Base-by-base conservation (phyloP, 1,139 yeast genomes). In the Taphrina pruni region DNA sequence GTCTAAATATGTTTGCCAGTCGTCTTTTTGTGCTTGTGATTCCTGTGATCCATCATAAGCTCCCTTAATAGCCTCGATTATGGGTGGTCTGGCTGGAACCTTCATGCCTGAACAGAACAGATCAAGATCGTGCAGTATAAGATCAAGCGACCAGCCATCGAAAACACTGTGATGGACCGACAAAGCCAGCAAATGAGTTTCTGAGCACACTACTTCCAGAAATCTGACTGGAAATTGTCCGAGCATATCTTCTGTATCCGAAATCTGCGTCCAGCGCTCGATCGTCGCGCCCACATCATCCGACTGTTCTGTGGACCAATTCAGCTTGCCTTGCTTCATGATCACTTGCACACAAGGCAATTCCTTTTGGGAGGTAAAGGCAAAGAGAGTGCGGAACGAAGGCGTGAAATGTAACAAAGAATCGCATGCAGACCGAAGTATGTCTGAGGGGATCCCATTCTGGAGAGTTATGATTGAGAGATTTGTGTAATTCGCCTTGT, bases 371-470 rank as follows among this genome's bases (percentile, higher is more conserved):
- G 56, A 45, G 12, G 70, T 54, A 35, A 70, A 69, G 26, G 45
- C 67, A 57, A 74, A 74, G 0, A 72, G 73, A 7, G 74, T 70
- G 12, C 76, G 71, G n/a, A 74, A 55, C 11, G 73, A 72, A 5
- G 72, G 72, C 35, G 64, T 66, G n/a, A 57, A 45, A 2, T 51
- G 20, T 26, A 65, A 56, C 9, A 74, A 62, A 6, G 17, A 36
- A 21, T 43, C 36, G 69, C 74, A 70, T 2, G 73, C 70, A 2
- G 43, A 36, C 8, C 32, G 21, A 3, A 74, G 48, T 17, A 50
- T 43, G 6, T n/a, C 51, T 7, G 66, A 64, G 17, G n/a, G 48
- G n/a, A 71, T 17, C 6, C 43, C 58, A 5, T 21, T 17, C 6
- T 68, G 70, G 14, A 74, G n/a, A 38, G 60, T 60, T 36, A 66